Evolutionary conservation across 2,329 filamentous ascomycete species (phyloP), one percentile per base, ranked within the genome.

Genomic region (Cladophialophora carrionii): DNA sequence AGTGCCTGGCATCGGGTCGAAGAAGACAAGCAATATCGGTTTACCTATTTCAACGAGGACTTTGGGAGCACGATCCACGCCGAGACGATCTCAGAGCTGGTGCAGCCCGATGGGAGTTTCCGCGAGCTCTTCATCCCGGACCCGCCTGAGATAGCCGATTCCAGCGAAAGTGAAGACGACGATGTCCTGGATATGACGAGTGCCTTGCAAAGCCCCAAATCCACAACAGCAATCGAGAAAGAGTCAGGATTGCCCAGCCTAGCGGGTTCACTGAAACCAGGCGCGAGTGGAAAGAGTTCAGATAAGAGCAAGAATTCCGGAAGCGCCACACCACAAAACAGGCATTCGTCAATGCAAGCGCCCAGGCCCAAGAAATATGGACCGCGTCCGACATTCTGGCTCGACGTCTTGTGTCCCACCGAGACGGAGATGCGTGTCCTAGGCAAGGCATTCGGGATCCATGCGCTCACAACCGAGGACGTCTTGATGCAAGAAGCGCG

Each of bases 1-100:
- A 86, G 85, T 71, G 85, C 86, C 14, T 99, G 94, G 94, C 94
- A 92, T 75, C 86, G 90, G 46, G 88, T 91, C 60, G 91, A 95
- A 69, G 93, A 96, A 66, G 94, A 97, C 70, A 87, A 89, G 0
- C 95, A 95, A 0, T 98, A 96, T 76, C 87, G 95, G 29, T 99
- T 97, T 76, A 98, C 95, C 0, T 99, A 99, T 77, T 99, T 99
- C 83, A 98, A 98, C 76, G 95, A 98, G 75, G 92, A 96, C 68
- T 92, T 98, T 62, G 90, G 92, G 73, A 96, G 91, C 76, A 99
- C 95, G 0, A 96, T 99, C 67, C 95, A 99, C 77, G 95, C 92
- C 66, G 91, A 96, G 77, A 95, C 90, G 0, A 96, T 99, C 63
- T 96, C 92, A 2, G 95, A 97, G 75, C 84, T 99, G 22, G 85